Evolutionary conservation across 2,329 filamentous ascomycete genomes (phyloP).

Genomic region (Trichoderma aggressivum): DNA sequence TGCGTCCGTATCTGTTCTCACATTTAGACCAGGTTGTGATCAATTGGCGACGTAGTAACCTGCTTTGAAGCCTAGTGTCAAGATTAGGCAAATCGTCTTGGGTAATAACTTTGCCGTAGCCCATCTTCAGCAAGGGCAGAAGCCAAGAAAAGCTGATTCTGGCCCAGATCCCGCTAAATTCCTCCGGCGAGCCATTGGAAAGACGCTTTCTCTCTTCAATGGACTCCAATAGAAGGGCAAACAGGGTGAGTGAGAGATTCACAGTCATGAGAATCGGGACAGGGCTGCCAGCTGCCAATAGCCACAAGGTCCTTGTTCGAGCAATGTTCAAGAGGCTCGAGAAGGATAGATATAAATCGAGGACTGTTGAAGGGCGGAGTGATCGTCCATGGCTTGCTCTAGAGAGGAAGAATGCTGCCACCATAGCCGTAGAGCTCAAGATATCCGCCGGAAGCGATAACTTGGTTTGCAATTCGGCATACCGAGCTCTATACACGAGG

Average conservation of each 20-base stretch:
- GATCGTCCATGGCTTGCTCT: conserved; percentile 24
- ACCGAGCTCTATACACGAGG: conserved; percentile 20
- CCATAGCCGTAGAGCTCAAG: conserved; percentile 19
- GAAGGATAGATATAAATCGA: conserved; percentile 25
- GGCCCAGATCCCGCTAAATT: conserved; percentile 25
- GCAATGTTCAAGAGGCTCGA: conserved; percentile 22
- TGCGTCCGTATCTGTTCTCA: neutral
- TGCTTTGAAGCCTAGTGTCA: conserved; percentile 22
- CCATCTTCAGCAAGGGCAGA: conserved; percentile 19
- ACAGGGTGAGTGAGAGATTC: conserved; percentile 17
- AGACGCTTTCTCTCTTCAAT: conserved; percentile 21
- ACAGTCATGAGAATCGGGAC: conserved; percentile 20
- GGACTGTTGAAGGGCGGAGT: conserved; percentile 25
- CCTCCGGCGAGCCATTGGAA: conserved; percentile 18
- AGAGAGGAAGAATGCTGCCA: conserved; percentile 21
- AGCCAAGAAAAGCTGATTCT: conserved; percentile 26
- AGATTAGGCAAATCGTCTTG: conserved; percentile 24
- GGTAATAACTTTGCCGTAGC: conserved; percentile 24
- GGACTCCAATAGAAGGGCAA: conserved; percentile 23
- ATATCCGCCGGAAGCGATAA: conserved; percentile 25
- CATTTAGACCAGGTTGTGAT: conserved; percentile 22
- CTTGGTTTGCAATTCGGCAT: conserved; percentile 5
- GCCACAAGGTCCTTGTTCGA: conserved; percentile 23
- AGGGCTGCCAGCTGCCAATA: conserved; percentile 16
- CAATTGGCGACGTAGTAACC: conserved; percentile 20